These are phyloP conservation scores for Venustampulla echinocandica DNA, from an alignment of 495 filamentous ascomycete genomes.

Conservation along the genomic window DNA sequence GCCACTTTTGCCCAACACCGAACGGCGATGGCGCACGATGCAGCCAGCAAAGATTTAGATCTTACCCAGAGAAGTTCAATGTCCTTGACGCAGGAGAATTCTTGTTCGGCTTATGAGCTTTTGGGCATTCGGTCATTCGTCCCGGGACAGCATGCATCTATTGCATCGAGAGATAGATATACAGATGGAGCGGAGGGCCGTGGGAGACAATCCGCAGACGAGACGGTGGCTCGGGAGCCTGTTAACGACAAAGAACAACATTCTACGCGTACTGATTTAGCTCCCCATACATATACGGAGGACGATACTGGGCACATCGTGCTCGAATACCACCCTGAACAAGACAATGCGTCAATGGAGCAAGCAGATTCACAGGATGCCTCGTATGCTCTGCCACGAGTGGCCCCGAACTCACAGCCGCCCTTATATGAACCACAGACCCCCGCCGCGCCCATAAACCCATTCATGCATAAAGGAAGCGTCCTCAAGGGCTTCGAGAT, in stretches of 20 bases:
- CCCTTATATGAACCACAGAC: conserved; percentile 17
- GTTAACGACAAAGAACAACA: conserved; percentile 14
- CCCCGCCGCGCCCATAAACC: conserved; percentile 17
- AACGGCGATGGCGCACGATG: not conserved
- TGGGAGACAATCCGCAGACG: not conserved
- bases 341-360: conserved; percentile 7
- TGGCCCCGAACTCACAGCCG: not conserved
- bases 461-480: conserved; percentile 15
- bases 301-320: conserved; percentile 15
- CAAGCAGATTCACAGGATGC: conserved; percentile 11
- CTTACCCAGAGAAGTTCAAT: conserved; percentile 15
- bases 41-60: conserved; percentile 7
- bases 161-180: not conserved
- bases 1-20: too few species aligned
- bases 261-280: conserved; percentile 16
- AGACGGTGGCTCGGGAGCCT: too few species aligned
- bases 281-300: conserved; percentile 15
- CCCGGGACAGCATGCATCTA: not conserved
- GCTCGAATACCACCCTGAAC: conserved; percentile 5
- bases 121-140: not conserved
- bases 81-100: conserved; percentile 19
- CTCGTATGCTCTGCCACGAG: conserved; percentile 4
- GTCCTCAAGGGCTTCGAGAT: conserved; percentile 17
- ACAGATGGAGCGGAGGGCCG: too few species aligned
- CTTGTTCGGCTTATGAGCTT: conserved; percentile 15